Evolutionary conservation across 495 filamentous ascomycete species (phyloP), one percentile per base, ranked within the genome.

Genomic region (Margaritispora aquatica): DNA sequence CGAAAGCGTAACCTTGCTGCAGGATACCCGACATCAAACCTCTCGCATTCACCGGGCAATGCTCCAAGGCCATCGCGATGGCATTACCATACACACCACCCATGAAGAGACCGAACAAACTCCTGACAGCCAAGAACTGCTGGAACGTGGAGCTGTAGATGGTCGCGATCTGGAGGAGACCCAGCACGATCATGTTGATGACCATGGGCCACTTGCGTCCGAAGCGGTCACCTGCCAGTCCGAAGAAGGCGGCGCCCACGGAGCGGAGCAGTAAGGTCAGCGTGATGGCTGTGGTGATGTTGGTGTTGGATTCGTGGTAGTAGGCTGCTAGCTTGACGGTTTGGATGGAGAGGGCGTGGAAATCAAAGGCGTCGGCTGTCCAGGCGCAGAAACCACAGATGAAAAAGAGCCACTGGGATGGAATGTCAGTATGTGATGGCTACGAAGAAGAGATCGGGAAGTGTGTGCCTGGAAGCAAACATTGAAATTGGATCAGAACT

Each of bases 171-270:
- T 92, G 85, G 31, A 92, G 71, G 2, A 83, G 60, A 8, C 83
- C 80, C n/a, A 84, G 73, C 2, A 84, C 68, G 38, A 89, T 71
- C 79, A 90, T 82, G 69, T 90, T 90, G 61, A 80, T 53, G 11
- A 90, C 82, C 85, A 90, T 88, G 7, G 88, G 87, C 82, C 86
- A 92, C 73, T 90, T 90, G 48, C 88, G 80, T n/a, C 88, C 88
- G 70, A 80, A 90, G 22, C 77, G 79, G 63, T 92, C 88, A 51
- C 84, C 86, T 1, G 84, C 82, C 24, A 92, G 74, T 48, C 88
- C 88, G 54, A 92, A 90, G 63, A 80, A 66, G 3, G 79, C 84
- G 4, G 88, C 88, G 7, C 88, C 88, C 17, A 90, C 71, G 38
- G 85, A 87, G 21, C 88, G 76, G 24, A 91, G 74, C 10, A 91